Percentiles rank a stretch among this genome's conserved stretches.
Conservation (phyloP, 2,329 filamentous ascomycete species). For the Fusarium sp. region DNA sequence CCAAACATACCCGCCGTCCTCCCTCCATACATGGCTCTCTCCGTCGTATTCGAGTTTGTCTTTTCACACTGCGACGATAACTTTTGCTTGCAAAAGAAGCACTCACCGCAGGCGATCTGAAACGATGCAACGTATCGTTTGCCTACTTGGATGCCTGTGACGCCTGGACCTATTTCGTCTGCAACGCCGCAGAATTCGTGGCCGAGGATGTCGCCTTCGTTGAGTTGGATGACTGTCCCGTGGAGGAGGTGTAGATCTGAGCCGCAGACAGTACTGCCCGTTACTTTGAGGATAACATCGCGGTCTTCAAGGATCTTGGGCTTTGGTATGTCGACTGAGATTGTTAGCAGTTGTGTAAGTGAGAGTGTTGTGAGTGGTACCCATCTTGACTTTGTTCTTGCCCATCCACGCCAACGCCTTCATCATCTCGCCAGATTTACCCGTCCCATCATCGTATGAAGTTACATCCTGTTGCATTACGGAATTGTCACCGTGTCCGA, state of each 20-base stretch:
- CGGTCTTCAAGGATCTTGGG: constrained; percentile 77
- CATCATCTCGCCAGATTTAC: constrained; percentile 72
- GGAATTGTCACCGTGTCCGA: constrained; percentile 75
- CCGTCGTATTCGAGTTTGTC: constrained; percentile 79
- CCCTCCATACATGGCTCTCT: constrained; percentile 81
- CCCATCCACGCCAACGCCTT: constrained; percentile 85
- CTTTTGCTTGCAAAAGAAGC: constrained; percentile 83
- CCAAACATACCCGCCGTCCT: constrained; percentile 80
- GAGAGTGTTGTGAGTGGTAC: constrained; percentile 45
- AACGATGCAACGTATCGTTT: constrained; percentile 85
- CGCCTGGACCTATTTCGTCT: constrained; percentile 64
- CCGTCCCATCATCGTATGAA: constrained; percentile 60
- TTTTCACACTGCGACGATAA: constrained; percentile 82
- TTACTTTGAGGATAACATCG: constrained; percentile 86
- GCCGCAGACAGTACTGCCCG: constrained; percentile 68
- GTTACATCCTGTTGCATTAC: constrained; percentile 75
- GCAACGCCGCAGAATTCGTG: constrained; percentile 70
- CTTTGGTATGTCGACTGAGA: constrained; percentile 69
- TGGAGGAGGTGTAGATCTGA: constrained; percentile 69
- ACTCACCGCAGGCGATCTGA: constrained; percentile 80
- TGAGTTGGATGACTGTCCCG: constrained; percentile 66
- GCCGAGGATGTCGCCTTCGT: constrained; percentile 74
- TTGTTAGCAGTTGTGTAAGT: background rate
- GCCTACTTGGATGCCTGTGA: constrained; percentile 66
- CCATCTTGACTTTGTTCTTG: constrained; percentile 80